Evolutionary conservation across 2,329 filamentous ascomycete species (phyloP).

Genomic region (Pseudopyricularia cyperi): DNA sequence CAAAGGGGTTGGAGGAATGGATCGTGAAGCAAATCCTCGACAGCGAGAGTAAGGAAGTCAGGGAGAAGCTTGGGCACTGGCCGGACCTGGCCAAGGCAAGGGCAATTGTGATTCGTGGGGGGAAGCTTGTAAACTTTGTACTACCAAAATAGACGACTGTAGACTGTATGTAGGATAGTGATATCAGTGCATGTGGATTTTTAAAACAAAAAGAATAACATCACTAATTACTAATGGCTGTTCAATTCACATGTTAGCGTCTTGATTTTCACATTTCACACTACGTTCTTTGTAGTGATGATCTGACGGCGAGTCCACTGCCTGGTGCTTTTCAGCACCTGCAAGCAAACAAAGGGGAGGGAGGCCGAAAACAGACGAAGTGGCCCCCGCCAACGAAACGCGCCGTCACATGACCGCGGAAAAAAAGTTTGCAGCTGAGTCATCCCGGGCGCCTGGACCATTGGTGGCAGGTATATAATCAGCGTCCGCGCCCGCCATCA

Average conservation of each 20-base stretch:
- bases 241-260: too few relatives aligned
- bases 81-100: constrained; percentile 47
- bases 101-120: constrained; percentile 52
- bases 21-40: constrained; percentile 47
- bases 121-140: constrained; percentile 66
- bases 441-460: background rate
- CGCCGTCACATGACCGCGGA: background rate
- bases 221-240: too few relatives aligned
- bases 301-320: too few relatives aligned
- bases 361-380: too few relatives aligned
- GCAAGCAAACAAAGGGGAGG: too few relatives aligned
- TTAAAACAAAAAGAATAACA: too few relatives aligned
- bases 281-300: too few relatives aligned
- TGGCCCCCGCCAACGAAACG: background rate
- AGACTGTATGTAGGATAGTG: background rate
- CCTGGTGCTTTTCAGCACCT: too few relatives aligned
- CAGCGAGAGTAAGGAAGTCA: constrained; percentile 39
- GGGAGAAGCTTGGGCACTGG: constrained; percentile 35
- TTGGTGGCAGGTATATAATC: background rate
- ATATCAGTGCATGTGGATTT: too few relatives aligned
- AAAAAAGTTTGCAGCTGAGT: background rate
- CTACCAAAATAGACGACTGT: background rate
- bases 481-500: background rate
- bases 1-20: constrained; percentile 41
- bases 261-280: too few relatives aligned